These are phyloP conservation scores for Ophiosphaerella herpotricha DNA, from an alignment of 2,329 filamentous ascomycete genomes.

Conservation along the genomic window DNA sequence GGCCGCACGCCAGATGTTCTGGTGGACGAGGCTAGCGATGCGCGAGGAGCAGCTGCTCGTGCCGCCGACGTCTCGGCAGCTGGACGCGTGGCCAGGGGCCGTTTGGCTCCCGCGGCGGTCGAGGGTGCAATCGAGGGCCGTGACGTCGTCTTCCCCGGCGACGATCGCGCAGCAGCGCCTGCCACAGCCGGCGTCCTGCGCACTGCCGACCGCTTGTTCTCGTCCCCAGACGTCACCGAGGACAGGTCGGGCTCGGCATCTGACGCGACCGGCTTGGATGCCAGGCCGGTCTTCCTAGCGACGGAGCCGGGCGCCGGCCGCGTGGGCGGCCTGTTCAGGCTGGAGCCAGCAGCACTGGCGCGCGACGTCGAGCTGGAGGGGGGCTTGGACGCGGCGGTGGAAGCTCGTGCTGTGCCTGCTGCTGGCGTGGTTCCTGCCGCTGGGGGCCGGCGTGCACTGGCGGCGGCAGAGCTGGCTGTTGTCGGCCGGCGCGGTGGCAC, in stretches of 20 bases:
- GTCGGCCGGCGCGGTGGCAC: constrained; percentile 36
- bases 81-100: constrained; percentile 34
- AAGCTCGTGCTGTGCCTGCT: constrained; percentile 23
- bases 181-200: constrained; percentile 31
- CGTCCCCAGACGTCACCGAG: constrained; percentile 43
- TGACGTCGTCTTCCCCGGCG: constrained; percentile 28
- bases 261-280: constrained; percentile 27
- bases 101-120: constrained; percentile 31
- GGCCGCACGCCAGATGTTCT: constrained; percentile 30
- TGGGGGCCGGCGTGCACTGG: constrained; percentile 30
- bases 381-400: constrained; percentile 34
- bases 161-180: constrained; percentile 24
- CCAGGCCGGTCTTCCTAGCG: constrained; percentile 26
- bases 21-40: constrained; percentile 33
- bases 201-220: constrained; percentile 38
- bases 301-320: constrained; percentile 34
- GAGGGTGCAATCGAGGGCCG: constrained; percentile 22
- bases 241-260: constrained; percentile 42
- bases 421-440: constrained; percentile 25
- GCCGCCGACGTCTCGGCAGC: constrained; percentile 26
- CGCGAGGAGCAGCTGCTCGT: constrained; percentile 33
- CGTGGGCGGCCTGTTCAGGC: constrained; percentile 44
- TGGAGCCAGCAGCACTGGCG: constrained; percentile 30
- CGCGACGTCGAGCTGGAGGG: constrained; percentile 30
- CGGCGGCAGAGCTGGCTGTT: constrained; percentile 14